Base-by-base conservation (phyloP, 352 stramenopile species). In the Lagenidium sp. region DNA sequence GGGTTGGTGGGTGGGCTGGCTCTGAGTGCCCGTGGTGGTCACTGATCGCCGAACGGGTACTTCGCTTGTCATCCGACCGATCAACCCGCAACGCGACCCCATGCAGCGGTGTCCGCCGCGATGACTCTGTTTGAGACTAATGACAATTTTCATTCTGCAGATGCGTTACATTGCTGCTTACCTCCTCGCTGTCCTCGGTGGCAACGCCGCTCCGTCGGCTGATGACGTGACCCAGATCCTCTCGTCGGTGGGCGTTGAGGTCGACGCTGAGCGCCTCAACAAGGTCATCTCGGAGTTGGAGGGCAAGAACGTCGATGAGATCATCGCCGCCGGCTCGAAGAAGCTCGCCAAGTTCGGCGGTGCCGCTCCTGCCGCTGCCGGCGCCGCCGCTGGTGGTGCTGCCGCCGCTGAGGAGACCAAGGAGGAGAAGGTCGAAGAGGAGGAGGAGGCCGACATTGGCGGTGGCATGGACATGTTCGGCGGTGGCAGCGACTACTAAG, bases 161-260 rank as follows among this genome's bases (percentile, higher is more conserved):
- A 98, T 98, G 95, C 78, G 85, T 87, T 95, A 98, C 92, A 87
- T 97, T 88, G 88, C 92, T 81, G 95, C 95, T 56, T 96, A 97
- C 78, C 69, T 98, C 50, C 76, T 98, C 53, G 93, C 92, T 75
- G 92, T 95, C 60, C 74, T 98, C 45, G 92, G 85, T 54, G 94
- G 95, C 54, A 95, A 97, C 76, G 68, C 60, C 31, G 64, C 57
- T 40, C 95, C 95, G 50, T 86, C 68, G 53, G 85, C 76, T 38
- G 81, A 81, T 57, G 91, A 98, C 44, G 75, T 98, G 53, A 93
- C 76, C 45, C 74, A 73, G 41, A 95, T 98, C 50, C 73, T 98
- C 36, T 64, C 83, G 49, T 87, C 92, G 35, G 83, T 80, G 43
- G 91, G 88, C 47, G 74, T 90, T 29, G 90, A 98, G 61, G 71